Base-by-base conservation (phyloP, 1,284 basidiomycete genomes). In the Cystobasidium slooffiae region DNA sequence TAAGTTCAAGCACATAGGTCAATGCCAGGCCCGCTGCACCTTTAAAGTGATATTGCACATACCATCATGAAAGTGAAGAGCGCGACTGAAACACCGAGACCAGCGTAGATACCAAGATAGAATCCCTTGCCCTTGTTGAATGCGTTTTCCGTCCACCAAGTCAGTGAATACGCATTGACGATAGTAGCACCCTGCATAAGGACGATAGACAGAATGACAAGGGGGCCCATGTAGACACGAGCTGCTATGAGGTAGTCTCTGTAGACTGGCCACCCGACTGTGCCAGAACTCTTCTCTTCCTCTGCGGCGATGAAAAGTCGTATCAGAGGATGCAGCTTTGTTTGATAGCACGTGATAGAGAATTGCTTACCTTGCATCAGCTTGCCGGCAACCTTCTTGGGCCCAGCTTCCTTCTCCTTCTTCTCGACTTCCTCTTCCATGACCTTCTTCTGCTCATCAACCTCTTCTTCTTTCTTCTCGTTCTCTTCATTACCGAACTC, bases 61-160 rank as follows among this genome's bases (percentile, higher is more conserved):
- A n/a, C 61, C 82, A 86, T 84, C 72, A 76, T 78, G 80, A 92
- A 89, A 0, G 88, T 90, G 80, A 88, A 88, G 12, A 88, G 44
- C 8, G 86, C 86, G 46, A 84, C 83, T 0, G 83, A 81, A 39
- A 87, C 79, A 79, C 86, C 91, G 1, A 93, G 83, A 59, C 84
- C 84, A 1, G 88, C 90, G 79, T 93, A 93, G 24, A 92, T 81
- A 10, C 85, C 87, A 81, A 91, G 89, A 81, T 92, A 92, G 78
- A 90, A 87, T 3, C 86, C 86, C 77, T 22, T 46, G 16, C 51
- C 31, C 68, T 72, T 67, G 16, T 68, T 56, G 53, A 75, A 79
- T 5, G 74, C 67, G 55, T 90, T 85, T 56, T 84, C 84, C 80
- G 91, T 86, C 90, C 90, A 91, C 87, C 88, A 59, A 2, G 68